Evolutionary conservation across 345 rosid species (phyloP), one percentile per base, ranked within the genome.

Genomic region (Euphorbia lathyris): DNA sequence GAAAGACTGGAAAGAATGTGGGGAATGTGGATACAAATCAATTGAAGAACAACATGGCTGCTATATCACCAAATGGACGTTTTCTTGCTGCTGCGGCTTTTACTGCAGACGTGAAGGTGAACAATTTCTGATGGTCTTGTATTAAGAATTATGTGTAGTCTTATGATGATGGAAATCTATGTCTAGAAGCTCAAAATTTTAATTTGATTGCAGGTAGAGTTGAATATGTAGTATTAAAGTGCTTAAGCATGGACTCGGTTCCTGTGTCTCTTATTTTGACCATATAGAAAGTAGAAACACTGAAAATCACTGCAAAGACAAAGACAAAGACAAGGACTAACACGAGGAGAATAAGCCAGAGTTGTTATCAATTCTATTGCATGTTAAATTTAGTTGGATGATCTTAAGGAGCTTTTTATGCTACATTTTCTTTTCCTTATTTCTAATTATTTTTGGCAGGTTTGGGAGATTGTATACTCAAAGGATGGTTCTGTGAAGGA

Each of bases 101-200:
- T 81, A 92, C 98, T 34, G 99, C 99, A 11, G 98, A 92, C 85
- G 99, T 95, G 63, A 95, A 95, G 96, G 99, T 95, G 64, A 77
- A 29, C 47, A 13, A 19, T 63, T 52, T 61, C 20, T 62, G 3
- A 50, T 72, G 43, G 30, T 17, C 14, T 58, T 34, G 27, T 58
- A 34, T 58, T 30, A 30, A 29, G 23, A 30, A 34, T 30, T 29
- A 5, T 58, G 12, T 34, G 56, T n/a, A 51, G 25, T 48, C 27
- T 25, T 64, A 9, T 43, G 53, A 16, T 43, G 36, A 64, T 29
- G 53, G 34, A 26, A 64, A 26, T 12, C 10, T 64, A 13, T 45
- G 55, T 9, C 56, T 16, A 5, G 10, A 57, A 51, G 26, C 7
- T 30, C 45, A 16, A 20, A 22, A 23, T 14, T 42, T 43, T 47